phyloP scores from a whole-genome alignment of 1,139 yeast species.

The Hanseniaspora uvarum region DNA sequence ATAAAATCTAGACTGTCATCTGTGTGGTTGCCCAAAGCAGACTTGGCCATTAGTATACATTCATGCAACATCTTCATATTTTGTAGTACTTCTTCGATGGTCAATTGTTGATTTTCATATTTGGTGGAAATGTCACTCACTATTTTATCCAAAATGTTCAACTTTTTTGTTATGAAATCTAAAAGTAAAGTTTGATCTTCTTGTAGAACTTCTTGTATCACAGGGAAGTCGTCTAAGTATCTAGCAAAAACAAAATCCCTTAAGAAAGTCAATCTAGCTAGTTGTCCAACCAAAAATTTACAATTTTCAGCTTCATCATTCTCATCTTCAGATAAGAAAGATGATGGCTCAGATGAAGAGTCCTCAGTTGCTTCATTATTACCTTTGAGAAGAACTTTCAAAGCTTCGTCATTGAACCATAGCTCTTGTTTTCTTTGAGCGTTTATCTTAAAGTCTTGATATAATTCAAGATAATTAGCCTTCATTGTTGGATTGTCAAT shows the following conservation, averaged over 20 bases:
- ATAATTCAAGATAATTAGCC: conserved; percentile 65
- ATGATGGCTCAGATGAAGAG: background rate
- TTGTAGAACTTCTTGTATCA: conserved; percentile 56
- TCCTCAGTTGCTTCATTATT: background rate
- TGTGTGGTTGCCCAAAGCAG: conserved; percentile 40
- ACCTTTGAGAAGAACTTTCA: background rate
- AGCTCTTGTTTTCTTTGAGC: conserved; percentile 13
- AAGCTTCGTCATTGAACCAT: conserved; percentile 15
- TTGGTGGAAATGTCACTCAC: conserved; percentile 13
- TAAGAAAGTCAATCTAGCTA: conserved; percentile 36
- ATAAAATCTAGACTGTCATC: conserved; percentile 57
- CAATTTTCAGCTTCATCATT: conserved; percentile 29
- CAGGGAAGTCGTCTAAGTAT: conserved; percentile 58
- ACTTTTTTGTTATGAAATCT: conserved; percentile 15
- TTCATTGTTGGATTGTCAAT: conserved; percentile 70
- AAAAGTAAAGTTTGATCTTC: conserved; percentile 32
- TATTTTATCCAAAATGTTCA: conserved; percentile 8
- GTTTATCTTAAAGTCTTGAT: conserved; percentile 37
- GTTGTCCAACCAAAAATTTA: conserved; percentile 15
- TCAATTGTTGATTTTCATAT: background rate
- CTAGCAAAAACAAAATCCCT: conserved; percentile 81
- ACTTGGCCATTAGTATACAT: conserved; percentile 63
- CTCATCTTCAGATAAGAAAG: background rate
- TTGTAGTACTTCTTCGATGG: conserved; percentile 40
- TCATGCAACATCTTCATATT: conserved; percentile 77